Evolutionary conservation across 805 yeast genomes (phyloP), one percentile per base, ranked within the genome.

Genomic region (Priceomyces melissophilus): DNA sequence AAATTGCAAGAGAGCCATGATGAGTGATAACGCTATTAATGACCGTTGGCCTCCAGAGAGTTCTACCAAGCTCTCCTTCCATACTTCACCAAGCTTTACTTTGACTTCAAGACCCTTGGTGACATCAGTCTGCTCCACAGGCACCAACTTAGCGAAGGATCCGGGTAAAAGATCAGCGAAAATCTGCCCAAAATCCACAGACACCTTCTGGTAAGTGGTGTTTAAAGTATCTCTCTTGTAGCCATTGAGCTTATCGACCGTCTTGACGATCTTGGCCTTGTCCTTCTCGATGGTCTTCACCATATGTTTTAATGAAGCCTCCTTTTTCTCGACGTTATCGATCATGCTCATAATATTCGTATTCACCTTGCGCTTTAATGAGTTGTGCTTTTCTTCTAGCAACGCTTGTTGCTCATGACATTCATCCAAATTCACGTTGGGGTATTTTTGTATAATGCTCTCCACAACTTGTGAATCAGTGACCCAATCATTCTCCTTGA

Each of bases 41-140:
- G 98, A 93, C 50, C 98, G 68, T 62, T 93, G 99, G 13, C 99
- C 99, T 42, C 99, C 99, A 5, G 96, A 87, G 34, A 93, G 71
- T 64, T 93, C 99, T 9, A 89, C 95, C 45, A 93, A 73, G 54
- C 96, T 85, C 52, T 90, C 96, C 58, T 91, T 93, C 99, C 99
- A 93, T 4, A 91, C 87, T 34, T 76, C 81, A 3, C 99, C 99
- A 11, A 93, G 69, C 57, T 86, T 81, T 1, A 93, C 98, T 54
- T 81, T 84, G 16, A 93, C 93, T 56, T 87, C 96, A 11, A 93
- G 70, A 13, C 99, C 99, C 49, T 84, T 79, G 0, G 96, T 86
- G 8, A 93, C 85, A 54, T 87, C 95, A 53, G 76, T 75, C n/a
- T 79, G 78, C 49, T 88, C 87, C 3, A 80, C 76, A 2, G 95